A percentile compares a stretch with the other conserved stretches of the same genome.
Evolutionary conservation across 768 basidiomycete species (phyloP).

Genomic region (Cystobasidium tubakii): DNA sequence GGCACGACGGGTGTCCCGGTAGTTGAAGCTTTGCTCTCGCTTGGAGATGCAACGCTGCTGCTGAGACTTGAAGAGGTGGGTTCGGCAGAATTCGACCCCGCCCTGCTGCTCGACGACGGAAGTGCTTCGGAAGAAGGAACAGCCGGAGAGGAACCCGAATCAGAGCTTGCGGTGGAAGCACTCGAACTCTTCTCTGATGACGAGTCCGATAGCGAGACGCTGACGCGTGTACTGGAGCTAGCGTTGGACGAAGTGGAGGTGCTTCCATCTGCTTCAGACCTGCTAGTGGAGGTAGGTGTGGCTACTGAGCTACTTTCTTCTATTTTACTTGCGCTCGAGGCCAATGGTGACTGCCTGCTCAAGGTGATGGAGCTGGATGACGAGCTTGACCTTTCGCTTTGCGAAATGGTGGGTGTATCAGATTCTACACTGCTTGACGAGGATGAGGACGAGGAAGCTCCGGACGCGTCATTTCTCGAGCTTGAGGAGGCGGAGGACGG

Average conservation of each 20-base stretch:
- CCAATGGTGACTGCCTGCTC: not conserved
- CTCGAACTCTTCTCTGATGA: not conserved
- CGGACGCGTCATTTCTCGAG: not conserved
- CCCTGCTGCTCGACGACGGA: not conserved
- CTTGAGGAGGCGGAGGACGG: not conserved
- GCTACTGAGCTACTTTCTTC: not conserved
- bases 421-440: not conserved
- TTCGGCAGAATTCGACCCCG: not conserved
- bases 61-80: not conserved
- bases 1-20: not conserved
- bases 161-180: not conserved
- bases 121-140: not conserved
- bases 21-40: not conserved
- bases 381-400: not conserved
- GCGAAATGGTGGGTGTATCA: not conserved
- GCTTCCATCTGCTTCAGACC: not conserved
- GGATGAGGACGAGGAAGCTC: not conserved
- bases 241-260: not conserved
- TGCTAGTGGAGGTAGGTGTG: not conserved
- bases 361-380: not conserved
- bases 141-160: not conserved
- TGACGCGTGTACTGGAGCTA: not conserved
- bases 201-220: not conserved
- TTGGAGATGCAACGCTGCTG: not conserved
- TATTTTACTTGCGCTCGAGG: not conserved